Conservation (phyloP, 129 eudicot species). For the Flaveria linearis region DNA sequence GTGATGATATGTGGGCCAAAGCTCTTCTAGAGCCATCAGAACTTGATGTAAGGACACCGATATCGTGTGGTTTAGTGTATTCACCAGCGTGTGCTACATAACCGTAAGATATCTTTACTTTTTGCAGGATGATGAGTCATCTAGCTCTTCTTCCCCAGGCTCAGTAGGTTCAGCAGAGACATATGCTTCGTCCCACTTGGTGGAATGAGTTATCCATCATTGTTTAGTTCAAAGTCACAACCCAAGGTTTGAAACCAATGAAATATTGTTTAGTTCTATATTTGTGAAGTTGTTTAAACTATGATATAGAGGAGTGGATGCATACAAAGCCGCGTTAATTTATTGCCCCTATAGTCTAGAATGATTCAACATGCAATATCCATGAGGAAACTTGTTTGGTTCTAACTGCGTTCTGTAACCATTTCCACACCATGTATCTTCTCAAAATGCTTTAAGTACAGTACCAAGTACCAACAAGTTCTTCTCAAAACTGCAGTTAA, state of each 20-base stretch:
- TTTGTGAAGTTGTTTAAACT: neutral
- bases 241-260: constrained; percentile 48
- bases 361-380: neutral
- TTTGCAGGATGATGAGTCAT: constrained; percentile 71
- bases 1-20: constrained; percentile 97
- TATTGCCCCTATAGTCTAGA: neutral
- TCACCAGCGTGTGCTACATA: neutral
- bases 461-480: neutral
- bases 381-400: neutral
- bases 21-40: constrained; percentile 80
- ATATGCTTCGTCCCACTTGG: constrained; percentile 85
- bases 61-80: neutral
- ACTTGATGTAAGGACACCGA: constrained; percentile 48
- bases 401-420: neutral
- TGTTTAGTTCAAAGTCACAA: constrained; percentile 78
- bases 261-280: neutral
- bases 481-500: neutral
- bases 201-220: constrained; percentile 81
- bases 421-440: neutral
- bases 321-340: neutral
- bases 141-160: constrained; percentile 80
- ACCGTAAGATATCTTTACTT: constrained; percentile 21
- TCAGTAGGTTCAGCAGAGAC: constrained; percentile 80
- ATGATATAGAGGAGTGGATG: neutral
- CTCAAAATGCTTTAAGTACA: neutral